Evolutionary conservation across 768 basidiomycete species (phyloP).

Genomic region (Boletus tylopilopsis): DNA sequence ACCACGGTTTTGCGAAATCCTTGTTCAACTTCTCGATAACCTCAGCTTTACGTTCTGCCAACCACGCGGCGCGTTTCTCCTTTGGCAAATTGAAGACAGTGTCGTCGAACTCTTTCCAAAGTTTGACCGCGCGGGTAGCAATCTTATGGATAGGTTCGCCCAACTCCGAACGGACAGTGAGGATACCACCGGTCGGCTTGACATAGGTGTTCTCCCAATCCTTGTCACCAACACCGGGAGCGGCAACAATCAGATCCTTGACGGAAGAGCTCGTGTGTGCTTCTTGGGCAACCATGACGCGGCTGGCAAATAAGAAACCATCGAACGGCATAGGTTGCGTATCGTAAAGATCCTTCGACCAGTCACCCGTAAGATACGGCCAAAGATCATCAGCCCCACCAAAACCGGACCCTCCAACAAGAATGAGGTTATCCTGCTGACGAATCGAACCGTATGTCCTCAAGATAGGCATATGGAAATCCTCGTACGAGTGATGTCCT

Average conservation of each 20-base stretch:
- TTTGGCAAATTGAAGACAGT: slow-evolving; percentile 93
- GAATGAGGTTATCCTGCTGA: slow-evolving; percentile 80
- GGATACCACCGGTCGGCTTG: slow-evolving; percentile 92
- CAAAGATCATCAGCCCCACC: slow-evolving; percentile 93
- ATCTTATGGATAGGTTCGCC: slow-evolving; percentile 99
- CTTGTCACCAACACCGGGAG: slow-evolving; percentile 84
- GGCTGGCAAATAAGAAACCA: slow-evolving; percentile 92
- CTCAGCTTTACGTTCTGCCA: slow-evolving; percentile 81
- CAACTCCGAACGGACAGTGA: slow-evolving; percentile 96
- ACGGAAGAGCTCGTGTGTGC: slow-evolving; percentile 93
- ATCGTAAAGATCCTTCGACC: slow-evolving; percentile 79
- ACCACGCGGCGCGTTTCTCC: slow-evolving; percentile 91
- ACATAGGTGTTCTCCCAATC: slow-evolving; percentile 94
- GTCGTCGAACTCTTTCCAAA: slow-evolving; percentile 99
- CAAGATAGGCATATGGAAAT: slow-evolving; percentile 95
- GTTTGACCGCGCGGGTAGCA: slow-evolving; percentile 92
- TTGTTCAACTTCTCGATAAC: slow-evolving; percentile 89
- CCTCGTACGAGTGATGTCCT: slow-evolving; percentile 97
- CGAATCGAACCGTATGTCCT: slow-evolving; percentile 89
- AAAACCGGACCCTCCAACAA: slow-evolving; percentile 94
- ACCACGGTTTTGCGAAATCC: slow-evolving; percentile 97
- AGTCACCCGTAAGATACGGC: slow-evolving; percentile 96
- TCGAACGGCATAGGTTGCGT: slow-evolving; percentile 98
- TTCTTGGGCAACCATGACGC: slow-evolving; percentile 99
- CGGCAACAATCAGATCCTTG: slow-evolving; percentile 95